Conservation (phyloP, 257 asterid species). For the Eucommia ulmoides region DNA sequence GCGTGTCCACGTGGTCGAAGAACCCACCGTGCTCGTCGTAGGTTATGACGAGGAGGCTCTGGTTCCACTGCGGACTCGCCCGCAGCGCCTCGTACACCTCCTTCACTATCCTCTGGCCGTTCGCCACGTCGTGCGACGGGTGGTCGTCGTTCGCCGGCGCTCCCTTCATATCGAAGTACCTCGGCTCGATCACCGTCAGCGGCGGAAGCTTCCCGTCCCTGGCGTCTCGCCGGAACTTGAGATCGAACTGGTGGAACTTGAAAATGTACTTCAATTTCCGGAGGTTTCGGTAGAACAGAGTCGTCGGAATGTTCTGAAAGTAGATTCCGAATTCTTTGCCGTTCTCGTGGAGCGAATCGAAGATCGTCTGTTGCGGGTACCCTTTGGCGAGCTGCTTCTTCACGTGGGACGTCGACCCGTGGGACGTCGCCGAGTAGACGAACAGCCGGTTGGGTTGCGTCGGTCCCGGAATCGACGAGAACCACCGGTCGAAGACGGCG, state of each 20-base stretch:
- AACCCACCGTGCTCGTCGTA: constrained; percentile 89
- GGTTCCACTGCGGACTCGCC: constrained; percentile 67
- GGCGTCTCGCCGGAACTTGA: constrained; percentile 59
- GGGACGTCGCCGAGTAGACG: constrained; percentile 75
- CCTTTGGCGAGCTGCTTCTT: constrained; percentile 44
- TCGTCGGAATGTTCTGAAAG: constrained; percentile 51
- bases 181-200: constrained; percentile 65
- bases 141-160: constrained; percentile 70
- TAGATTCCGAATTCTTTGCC: constrained; percentile 53
- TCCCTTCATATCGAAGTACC: constrained; percentile 57
- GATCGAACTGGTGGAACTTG: constrained; percentile 42
- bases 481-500: constrained; percentile 66
- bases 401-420: constrained; percentile 63
- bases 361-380: constrained; percentile 58
- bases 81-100: constrained; percentile 71
- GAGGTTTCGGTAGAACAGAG: constrained; percentile 48
- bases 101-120: constrained; percentile 67
- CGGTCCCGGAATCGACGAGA: constrained; percentile 71
- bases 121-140: constrained; percentile 75
- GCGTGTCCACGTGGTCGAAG: constrained; percentile 70
- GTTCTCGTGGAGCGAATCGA: constrained; percentile 49
- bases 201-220: constrained; percentile 52
- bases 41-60: constrained; percentile 49
- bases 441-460: constrained; percentile 77
- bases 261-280: constrained; percentile 63